Base-by-base conservation (phyloP, 495 filamentous ascomycete genomes). In the Sporormia fimetaria region DNA sequence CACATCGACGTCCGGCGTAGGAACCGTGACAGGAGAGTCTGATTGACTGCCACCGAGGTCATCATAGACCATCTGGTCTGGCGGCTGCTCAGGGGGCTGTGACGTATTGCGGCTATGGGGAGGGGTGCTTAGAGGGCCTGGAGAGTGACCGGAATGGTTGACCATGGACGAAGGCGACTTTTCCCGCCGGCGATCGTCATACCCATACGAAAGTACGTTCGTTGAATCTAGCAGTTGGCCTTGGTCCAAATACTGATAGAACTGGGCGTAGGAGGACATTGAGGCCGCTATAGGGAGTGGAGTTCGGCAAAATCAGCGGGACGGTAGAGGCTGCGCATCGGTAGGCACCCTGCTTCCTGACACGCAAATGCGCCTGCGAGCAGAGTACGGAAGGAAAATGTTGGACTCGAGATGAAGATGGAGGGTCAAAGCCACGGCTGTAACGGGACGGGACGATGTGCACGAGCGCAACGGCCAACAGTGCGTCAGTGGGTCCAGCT, bases 41-140 rank as follows among this genome's bases (percentile, higher is more conserved):
- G 47, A 51, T 5, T 21, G 16, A 22, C 36, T 45, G 30, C 20
- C 12, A 27, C 3, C 15, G n/a, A 9, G 25, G 20, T 44, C 41
- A 34, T 44, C 35, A 26, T 23, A 51, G 12, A 34, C 18, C 47
- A 51, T 51, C 29, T 51, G 41, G 21, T 41, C 40, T 14, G 47
- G 31, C 12, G 27, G 20, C 9, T 12, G 23, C 33, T 42, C 39
- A 15, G 45, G 38, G 4, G 18, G 33, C 33, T 51, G 47, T 7
- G 47, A 51, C 10, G 40, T 5, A 18, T 45, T 23, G 21, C 47
- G 47, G 27, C 47, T 51, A 6, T 14, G 30, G 9, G 47, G 35
- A 24, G 47, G 47, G 6, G 47, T 51, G 31, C 40, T 51, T 21
- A 51, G 29, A 9, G 47, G 47, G 21, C 47, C 37, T 12, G 47